Evolutionary conservation across 768 basidiomycete genomes (phyloP).

Genomic region (Psilocybe sp.): DNA sequence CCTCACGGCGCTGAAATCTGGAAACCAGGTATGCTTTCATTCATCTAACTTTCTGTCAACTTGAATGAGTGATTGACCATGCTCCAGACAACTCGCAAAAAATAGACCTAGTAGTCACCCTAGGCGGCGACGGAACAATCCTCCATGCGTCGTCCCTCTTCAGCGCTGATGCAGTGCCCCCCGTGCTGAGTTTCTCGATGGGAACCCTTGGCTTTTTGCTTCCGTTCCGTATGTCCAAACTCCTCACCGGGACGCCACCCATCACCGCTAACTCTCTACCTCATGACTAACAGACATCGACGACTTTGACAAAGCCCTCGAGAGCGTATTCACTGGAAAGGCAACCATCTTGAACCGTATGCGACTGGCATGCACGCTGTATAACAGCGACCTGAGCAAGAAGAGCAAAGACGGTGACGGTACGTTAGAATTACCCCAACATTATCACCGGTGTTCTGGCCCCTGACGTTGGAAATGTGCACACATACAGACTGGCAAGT

Average conservation of each 20-base stretch:
- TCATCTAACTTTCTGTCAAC: background rate
- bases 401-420: constrained; percentile 60
- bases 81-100: constrained; percentile 51
- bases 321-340: constrained; percentile 75
- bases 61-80: constrained; percentile 5
- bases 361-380: constrained; percentile 83
- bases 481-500: constrained; percentile 79
- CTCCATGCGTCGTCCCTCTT: constrained; percentile 92
- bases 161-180: constrained; percentile 87
- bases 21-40: constrained; percentile 48
- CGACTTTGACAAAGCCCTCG: constrained; percentile 76
- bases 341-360: constrained; percentile 85
- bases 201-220: constrained; percentile 92
- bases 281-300: constrained; percentile 73
- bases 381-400: constrained; percentile 54
- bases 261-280: background rate
- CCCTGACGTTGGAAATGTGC: background rate
- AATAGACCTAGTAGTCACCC: constrained; percentile 85
- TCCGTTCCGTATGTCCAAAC: constrained; percentile 75
- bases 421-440: constrained; percentile 23
- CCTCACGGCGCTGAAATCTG: constrained; percentile 64
- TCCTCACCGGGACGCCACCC: background rate
- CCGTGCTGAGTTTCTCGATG: constrained; percentile 88
- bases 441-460: background rate
- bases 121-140: constrained; percentile 95